Evolutionary conservation across 257 asterid species (phyloP).

Genomic region (Przewalskia tangutica): DNA sequence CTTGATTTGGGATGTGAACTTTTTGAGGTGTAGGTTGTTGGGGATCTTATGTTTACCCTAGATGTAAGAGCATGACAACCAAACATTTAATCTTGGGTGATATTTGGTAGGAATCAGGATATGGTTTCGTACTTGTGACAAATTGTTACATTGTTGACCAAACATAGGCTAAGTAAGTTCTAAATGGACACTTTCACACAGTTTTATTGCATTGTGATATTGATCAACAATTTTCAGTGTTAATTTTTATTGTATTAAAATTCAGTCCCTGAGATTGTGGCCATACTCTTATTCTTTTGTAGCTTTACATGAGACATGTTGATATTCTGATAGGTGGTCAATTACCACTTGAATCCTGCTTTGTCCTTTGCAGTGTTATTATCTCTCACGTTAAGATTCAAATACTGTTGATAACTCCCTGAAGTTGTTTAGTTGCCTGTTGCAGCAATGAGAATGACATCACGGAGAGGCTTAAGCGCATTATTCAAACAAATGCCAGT

Average conservation of each 20-base stretch:
- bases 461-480: constrained; percentile 62
- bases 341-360: background rate
- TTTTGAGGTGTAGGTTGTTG: background rate
- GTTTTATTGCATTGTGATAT: background rate
- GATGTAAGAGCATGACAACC: background rate
- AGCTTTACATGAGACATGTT: background rate
- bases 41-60: background rate
- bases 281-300: background rate
- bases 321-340: background rate
- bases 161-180: background rate
- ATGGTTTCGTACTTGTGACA: background rate
- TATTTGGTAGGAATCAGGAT: background rate
- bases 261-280: background rate
- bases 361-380: background rate
- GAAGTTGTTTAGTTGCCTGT: constrained; percentile 11
- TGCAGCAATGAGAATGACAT: constrained; percentile 94
- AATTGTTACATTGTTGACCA: background rate
- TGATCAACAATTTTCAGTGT: background rate
- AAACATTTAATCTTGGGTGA: background rate
- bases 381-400: background rate
- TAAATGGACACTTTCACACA: background rate
- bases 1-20: background rate
- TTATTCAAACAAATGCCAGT: constrained; percentile 65
- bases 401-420: background rate
- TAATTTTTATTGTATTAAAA: background rate